Base-by-base conservation (phyloP, 148 eudicot species). In the Fagopyrum homotropicum region DNA sequence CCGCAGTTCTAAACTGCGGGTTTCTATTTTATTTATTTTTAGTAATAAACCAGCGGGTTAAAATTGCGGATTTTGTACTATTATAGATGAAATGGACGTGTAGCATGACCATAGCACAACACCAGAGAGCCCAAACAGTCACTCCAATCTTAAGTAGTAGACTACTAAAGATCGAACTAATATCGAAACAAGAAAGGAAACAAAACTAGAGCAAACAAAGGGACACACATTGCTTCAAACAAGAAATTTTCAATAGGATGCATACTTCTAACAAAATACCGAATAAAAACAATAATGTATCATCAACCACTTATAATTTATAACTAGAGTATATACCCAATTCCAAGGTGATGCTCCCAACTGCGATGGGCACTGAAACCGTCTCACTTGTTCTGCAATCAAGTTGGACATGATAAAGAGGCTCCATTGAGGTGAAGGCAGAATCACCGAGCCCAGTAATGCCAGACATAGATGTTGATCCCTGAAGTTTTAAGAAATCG, bases 401-500 rank as follows among this genome's bases (percentile, higher is more conserved):
- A 73, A 87, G 79, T 81, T 83, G 93, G 76, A 93, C 81, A 78
- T 74, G 57, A 82, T 91, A 90, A 45, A 93, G 73, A 5, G 98
- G 91, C 44, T 61, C 70, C 80, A 84, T 79, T 29, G 95, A 86
- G 57, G 73, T 54, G 79, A 81, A 87, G 40, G 93, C 97, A 50
- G 93, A 75, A 19, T 93, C 98, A 56, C 91, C 83, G 84, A 87
- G 85, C 84, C 83, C 88, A 40, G 80, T 47, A 6, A 0, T 4
- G 29, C 71, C 64, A 61, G 95, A 79, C 75, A 45, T 12, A 63
- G 97, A 82, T 40, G 82, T 85, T 64, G 98, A 83, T 52, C 98
- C 98, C 98, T 94, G 90, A 73, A 76, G 74, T 76, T 52, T 16
- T 75, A 30, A 19, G 66, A 29, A 29, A 16, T 29, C 29, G 78